These are phyloP conservation scores for Paramecium tetraurelia DNA, from an alignment of 73 alveolate species.

Conservation along the genomic window DNA sequence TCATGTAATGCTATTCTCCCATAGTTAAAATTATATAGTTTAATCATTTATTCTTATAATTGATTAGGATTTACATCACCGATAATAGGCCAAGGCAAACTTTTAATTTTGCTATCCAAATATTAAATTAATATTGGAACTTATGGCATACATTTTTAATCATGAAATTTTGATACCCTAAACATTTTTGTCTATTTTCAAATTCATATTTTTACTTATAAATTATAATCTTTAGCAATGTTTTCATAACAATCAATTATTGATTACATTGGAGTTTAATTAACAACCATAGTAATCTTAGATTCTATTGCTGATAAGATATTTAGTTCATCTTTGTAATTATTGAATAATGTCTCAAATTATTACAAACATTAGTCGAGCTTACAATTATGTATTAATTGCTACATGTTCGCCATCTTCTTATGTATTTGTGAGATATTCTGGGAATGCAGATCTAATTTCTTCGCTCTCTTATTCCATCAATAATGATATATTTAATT, in stretches of 20 bases:
- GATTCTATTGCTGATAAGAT: slow-evolving; percentile 1
- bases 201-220: not conserved
- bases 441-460: slow-evolving; percentile 6
- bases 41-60: not conserved
- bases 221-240: not conserved
- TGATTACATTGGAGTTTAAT: not conserved
- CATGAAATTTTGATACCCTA: not conserved
- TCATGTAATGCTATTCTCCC: slow-evolving; percentile 46
- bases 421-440: not conserved
- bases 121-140: not conserved
- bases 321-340: slow-evolving; percentile 10
- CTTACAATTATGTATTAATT: not conserved
- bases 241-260: not conserved
- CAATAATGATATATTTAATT: not conserved
- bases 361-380: not conserved
- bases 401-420: slow-evolving; percentile 28
- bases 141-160: not conserved
- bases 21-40: not conserved
- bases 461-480: slow-evolving; percentile 39
- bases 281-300: not conserved
- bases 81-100: not conserved
- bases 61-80: not conserved
- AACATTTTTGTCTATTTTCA: not conserved
- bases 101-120: not conserved
- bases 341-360: not conserved